phyloP scores from a whole-genome alignment of 73 alveolate genomes.

The Blepharisma stoltei region DNA sequence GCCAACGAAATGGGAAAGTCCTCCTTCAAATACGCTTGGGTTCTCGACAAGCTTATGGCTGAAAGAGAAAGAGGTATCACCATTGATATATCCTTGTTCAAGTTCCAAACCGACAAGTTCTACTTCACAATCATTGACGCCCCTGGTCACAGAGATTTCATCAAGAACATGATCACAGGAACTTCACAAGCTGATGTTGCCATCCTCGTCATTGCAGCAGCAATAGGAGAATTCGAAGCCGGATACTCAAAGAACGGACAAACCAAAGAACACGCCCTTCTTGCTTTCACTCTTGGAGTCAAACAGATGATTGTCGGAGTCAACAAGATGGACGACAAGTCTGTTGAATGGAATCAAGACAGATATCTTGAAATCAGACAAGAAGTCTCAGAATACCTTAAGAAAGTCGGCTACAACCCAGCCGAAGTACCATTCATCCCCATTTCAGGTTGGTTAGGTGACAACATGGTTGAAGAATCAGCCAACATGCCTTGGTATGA shows the following conservation, averaged over 20 bases:
- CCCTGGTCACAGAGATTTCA: slow-evolving; percentile 61
- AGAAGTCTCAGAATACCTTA: slow-evolving; percentile 52
- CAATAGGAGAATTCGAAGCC: slow-evolving; percentile 76
- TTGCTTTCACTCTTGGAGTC: slow-evolving; percentile 83
- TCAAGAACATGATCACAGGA: slow-evolving; percentile 45
- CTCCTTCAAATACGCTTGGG: slow-evolving; percentile 58
- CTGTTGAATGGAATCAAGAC: slow-evolving; percentile 53
- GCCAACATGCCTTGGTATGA: slow-evolving; percentile 74
- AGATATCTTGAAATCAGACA: slow-evolving; percentile 59
- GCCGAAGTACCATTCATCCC: slow-evolving; percentile 63
- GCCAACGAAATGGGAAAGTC: slow-evolving; percentile 41
- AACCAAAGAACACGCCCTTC: slow-evolving; percentile 63
- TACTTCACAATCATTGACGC: slow-evolving; percentile 64
- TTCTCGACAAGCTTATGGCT: slow-evolving; percentile 50
- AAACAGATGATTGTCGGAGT: slow-evolving; percentile 68
- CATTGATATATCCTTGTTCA: slow-evolving; percentile 45
- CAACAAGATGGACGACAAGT: slow-evolving; percentile 70
- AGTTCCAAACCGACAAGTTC: slow-evolving; percentile 48
- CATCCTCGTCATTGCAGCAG: slow-evolving; percentile 63
- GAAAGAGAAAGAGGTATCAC: slow-evolving; percentile 74
- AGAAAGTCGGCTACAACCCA: slow-evolving; percentile 73
- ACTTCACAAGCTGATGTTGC: slow-evolving; percentile 71
- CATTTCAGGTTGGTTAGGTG: slow-evolving; percentile 74
- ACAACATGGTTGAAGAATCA: slow-evolving; percentile 56
- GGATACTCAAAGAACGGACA: slow-evolving; percentile 66